phyloP scores from a whole-genome alignment of 1,284 basidiomycete genomes.

The Marasmius sp. region DNA sequence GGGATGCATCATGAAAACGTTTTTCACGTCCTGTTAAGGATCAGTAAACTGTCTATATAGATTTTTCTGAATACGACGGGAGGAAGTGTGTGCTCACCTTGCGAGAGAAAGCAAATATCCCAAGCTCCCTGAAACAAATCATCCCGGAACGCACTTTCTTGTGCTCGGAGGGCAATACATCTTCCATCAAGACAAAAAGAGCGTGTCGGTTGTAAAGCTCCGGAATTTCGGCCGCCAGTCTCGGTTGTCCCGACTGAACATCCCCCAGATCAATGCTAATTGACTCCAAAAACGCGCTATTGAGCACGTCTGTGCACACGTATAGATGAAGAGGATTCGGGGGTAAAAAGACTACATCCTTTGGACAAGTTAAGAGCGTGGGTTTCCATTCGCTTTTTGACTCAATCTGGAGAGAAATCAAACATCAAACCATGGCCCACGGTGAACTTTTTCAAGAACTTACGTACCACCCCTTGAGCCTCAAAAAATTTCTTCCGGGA shows the following conservation, averaged over 20 bases:
- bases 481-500: background rate
- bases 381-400: background rate
- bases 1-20: background rate
- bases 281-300: background rate
- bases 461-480: background rate
- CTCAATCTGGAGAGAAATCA: background rate
- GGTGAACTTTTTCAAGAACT: background rate
- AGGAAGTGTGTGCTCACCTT: background rate
- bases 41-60: background rate
- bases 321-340: background rate
- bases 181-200: background rate
- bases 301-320: background rate
- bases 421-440: background rate
- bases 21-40: background rate
- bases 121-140: background rate
- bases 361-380: background rate
- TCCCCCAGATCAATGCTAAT: background rate
- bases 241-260: too few relatives aligned
- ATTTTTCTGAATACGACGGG: background rate
- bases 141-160: background rate
- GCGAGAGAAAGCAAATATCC: background rate
- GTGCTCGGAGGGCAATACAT: background rate
- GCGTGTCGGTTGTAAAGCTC: background rate
- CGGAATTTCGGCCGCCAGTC: background rate
- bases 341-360: background rate